Evolutionary conservation across 306 rosid genomes (phyloP).

Genomic region (Datisca glomerata): DNA sequence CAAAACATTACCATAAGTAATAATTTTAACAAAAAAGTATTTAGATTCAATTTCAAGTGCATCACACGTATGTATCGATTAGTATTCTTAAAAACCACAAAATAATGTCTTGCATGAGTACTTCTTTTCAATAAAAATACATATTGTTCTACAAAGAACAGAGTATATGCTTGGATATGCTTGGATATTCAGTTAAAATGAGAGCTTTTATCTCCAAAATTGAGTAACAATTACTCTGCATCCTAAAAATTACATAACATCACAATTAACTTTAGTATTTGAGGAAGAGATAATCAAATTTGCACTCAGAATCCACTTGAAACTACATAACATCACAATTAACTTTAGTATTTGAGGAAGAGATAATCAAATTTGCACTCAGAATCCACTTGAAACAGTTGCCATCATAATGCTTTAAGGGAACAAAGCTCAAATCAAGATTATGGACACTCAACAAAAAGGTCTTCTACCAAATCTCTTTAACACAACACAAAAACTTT

Average conservation of each 20-base stretch:
- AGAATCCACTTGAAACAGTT: conserved; percentile 13
- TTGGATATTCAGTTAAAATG: too few species aligned
- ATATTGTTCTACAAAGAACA: too few species aligned
- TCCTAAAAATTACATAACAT: conserved; percentile 6
- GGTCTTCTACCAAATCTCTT: conserved; percentile 5
- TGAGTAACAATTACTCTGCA: conserved; percentile 8
- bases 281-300: conserved; percentile 13
- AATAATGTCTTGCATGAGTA: too few species aligned
- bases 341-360: conserved; percentile 16
- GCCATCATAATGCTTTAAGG: conserved; percentile 11
- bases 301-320: conserved; percentile 14
- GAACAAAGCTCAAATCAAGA: conserved; percentile 12
- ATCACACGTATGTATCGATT: too few species aligned
- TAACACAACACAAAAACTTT: conserved; percentile 17
- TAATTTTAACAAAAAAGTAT: too few species aligned
- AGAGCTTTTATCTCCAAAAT: conserved; percentile 16
- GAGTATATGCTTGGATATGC: too few species aligned
- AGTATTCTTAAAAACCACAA: too few species aligned
- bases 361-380: conserved; percentile 9
- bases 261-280: conserved; percentile 15
- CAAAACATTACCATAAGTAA: too few species aligned
- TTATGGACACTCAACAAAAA: conserved; percentile 8
- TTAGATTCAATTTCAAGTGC: too few species aligned
- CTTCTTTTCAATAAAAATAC: too few species aligned
- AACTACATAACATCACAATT: conserved; percentile 9